Percentiles rank a stretch among this genome's conserved stretches.
phyloP scores from a whole-genome alignment of 2,329 filamentous ascomycete species.

The Aspergillus fischeri region DNA sequence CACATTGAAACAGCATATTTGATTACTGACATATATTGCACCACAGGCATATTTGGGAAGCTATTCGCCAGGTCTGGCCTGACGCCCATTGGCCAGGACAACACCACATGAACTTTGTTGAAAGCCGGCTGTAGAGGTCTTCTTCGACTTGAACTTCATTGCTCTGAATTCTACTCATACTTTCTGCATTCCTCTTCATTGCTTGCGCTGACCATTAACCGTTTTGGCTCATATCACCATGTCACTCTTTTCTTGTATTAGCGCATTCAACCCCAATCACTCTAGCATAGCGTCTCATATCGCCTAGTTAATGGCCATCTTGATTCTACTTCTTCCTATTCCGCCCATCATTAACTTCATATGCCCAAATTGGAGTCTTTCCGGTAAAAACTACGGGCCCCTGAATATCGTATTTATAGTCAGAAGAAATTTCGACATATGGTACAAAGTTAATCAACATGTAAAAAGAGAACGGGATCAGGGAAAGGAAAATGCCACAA shows the following conservation, averaged over 20 bases:
- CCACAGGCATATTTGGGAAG: slow-evolving; percentile 85
- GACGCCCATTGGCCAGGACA: slow-evolving; percentile 79
- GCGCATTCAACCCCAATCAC: background rate
- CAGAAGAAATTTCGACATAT: background rate
- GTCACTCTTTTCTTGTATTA: background rate
- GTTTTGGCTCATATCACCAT: background rate
- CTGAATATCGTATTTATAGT: background rate
- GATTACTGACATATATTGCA: slow-evolving; percentile 17
- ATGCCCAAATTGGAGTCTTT: background rate
- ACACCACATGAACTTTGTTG: slow-evolving; percentile 63
- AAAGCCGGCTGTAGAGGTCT: slow-evolving; percentile 68
- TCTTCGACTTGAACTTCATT: slow-evolving; percentile 2
- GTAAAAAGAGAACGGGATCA: background rate
- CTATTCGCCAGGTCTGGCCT: slow-evolving; percentile 86
- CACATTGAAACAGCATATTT: background rate
- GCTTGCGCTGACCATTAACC: background rate
- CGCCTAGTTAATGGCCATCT: background rate
- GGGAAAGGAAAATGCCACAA: background rate
- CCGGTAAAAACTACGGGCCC: background rate
- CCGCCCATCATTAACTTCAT: background rate
- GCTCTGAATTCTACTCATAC: slow-evolving; percentile 1
- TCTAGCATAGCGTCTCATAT: slow-evolving; percentile 8
- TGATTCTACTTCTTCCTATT: background rate
- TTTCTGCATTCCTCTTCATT: slow-evolving; percentile 13
- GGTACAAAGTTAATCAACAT: background rate